Evolutionary conservation across 2,329 filamentous ascomycete species (phyloP).

Genomic region (Cladosporium sphaerospermum): DNA sequence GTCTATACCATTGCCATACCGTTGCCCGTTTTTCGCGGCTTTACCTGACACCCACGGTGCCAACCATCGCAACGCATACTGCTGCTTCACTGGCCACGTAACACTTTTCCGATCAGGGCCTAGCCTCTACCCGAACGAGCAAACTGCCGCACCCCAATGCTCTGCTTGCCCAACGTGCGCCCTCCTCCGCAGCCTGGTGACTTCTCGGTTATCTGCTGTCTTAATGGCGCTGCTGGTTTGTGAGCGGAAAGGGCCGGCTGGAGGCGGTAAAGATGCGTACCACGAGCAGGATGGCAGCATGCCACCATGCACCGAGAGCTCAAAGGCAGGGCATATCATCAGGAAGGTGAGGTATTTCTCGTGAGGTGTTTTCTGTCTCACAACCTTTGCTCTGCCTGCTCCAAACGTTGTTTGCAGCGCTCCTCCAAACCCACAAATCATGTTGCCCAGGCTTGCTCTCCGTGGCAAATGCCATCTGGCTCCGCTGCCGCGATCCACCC

Average conservation of each 20-base stretch:
- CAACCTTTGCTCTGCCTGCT: too few species aligned
- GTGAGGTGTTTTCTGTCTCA: too few species aligned
- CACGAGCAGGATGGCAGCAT: too few species aligned
- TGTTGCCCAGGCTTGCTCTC: not conserved
- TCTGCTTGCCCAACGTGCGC: not conserved
- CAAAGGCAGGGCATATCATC: too few species aligned
- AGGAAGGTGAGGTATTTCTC: too few species aligned
- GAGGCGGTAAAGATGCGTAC: not conserved
- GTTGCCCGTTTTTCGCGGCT: not conserved
- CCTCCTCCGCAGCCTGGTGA: not conserved
- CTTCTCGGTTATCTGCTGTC: not conserved
- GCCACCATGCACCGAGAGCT: too few species aligned
- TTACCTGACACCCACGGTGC: not conserved
- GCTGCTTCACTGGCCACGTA: not conserved
- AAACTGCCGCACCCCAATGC: not conserved
- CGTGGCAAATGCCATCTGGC: not conserved
- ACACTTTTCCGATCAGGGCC: not conserved
- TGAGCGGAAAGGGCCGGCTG: not conserved
- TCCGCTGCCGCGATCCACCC: constrained; percentile 1
- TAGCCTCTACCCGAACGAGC: not conserved
- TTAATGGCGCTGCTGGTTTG: not conserved
- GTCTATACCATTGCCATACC: not conserved
- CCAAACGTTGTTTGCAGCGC: not conserved
- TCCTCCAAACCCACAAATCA: not conserved
- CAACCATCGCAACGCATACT: not conserved